Base-by-base conservation (phyloP, 2,329 filamentous ascomycete species). In the Hypoxylon sp. region DNA sequence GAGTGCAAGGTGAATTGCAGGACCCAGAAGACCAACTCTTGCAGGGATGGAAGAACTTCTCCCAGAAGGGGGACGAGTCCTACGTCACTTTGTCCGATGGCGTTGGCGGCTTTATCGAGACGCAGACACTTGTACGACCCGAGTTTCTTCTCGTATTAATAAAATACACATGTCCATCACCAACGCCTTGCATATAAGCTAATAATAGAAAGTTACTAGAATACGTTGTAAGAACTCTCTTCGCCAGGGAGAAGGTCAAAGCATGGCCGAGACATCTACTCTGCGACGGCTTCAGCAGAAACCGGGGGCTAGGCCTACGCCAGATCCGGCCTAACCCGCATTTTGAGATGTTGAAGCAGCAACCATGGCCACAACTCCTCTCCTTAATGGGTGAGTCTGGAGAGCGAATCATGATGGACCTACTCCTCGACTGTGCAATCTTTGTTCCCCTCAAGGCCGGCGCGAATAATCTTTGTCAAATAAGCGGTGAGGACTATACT, bases 371-470 rank as follows among this genome's bases (percentile, higher is more conserved):
- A 11, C 87, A 91, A 63, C 77, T 98, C 10, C 86, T 97, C 17
- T 84, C 86, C 26, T 81, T 97, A 3, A 81, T 98, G 10, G 96
- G 95, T 0, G 86, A 86, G 66, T 88, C 89, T 52, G 93, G 93
- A 2, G 92, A 97, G 68, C 84, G 85, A 24, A 90, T 95, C 66
- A 93, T 98, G 88, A 85, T 93, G 57, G 86, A 92, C 72, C 81
- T 97, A 64, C 84, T 98, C 4, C 79, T 94, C 1, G 89, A 96
- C 67, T 93, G 91, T 78, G 91, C 92, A 5, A 81, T 98, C 5
- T 99, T 96, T 76, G 74, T 87, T 11, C 81, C 86, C 3, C 79
- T 97, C 10, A 81, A 88, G 42, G 82, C 83, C 24, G 87, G 87
- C 10, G 84, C 81, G 60, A 87, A 87, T 2, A 94, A 93, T 74